These are phyloP conservation scores for Inga laurina DNA, from an alignment of 306 rosid species.

Conservation along the genomic window DNA sequence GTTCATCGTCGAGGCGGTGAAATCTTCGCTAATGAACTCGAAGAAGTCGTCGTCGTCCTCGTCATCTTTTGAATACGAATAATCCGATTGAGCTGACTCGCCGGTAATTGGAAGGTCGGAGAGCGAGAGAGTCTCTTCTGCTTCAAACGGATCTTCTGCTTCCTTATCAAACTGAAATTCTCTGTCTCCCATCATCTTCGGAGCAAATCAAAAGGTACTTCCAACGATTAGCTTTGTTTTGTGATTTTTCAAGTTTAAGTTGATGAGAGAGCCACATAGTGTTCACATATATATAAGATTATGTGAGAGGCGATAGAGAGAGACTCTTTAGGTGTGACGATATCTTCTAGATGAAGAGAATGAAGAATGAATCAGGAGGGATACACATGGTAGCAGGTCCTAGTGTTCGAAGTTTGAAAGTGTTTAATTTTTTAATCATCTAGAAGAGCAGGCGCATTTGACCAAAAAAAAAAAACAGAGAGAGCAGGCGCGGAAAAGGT, in stretches of 20 bases:
- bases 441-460: conserved; percentile 58
- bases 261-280: neutral
- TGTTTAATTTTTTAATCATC: conserved; percentile 21
- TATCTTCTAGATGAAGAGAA: conserved; percentile 60
- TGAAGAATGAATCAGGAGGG: neutral
- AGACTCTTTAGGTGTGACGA: conserved; percentile 28
- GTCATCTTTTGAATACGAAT: conserved; percentile 37
- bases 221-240: neutral
- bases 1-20: conserved; percentile 30
- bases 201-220: conserved; percentile 7
- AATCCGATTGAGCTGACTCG: conserved; percentile 46
- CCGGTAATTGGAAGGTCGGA: conserved; percentile 69
- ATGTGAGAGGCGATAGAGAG: neutral
- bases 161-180: conserved; percentile 19
- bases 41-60: conserved; percentile 52
- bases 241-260: neutral
- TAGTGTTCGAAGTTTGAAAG: neutral
- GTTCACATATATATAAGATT: conserved; percentile 1
- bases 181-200: conserved; percentile 39
- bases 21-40: conserved; percentile 72
- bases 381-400: neutral
- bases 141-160: conserved; percentile 43
- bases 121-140: conserved; percentile 71
- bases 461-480: too few relatives aligned
- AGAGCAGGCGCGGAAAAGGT: conserved; percentile 44